Conservation (phyloP, 345 rosid genomes). For the Lepidium aucheri region DNA sequence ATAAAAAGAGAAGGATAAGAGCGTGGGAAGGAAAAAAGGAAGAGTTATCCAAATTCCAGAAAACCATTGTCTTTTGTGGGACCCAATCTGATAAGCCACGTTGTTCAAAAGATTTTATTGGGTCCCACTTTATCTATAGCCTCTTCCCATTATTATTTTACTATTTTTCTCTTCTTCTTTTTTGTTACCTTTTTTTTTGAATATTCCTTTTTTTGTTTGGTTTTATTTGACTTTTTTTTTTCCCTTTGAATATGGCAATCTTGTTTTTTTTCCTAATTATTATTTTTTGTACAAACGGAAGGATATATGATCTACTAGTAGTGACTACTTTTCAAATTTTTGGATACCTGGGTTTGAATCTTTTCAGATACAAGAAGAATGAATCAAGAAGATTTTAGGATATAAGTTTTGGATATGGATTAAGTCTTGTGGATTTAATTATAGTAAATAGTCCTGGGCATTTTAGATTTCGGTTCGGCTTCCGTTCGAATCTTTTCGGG, state of each 20-base stretch:
- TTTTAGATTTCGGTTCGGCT: too few species aligned
- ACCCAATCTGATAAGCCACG: constrained; percentile 28
- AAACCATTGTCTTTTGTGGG: constrained; percentile 16
- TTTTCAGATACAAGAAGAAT: too few species aligned
- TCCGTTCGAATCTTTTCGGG: too few species aligned
- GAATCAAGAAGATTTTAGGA: too few species aligned
- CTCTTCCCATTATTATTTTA: constrained; percentile 8
- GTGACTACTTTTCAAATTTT: too few species aligned
- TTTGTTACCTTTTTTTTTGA: constrained; percentile 6
- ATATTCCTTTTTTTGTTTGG: neutral
- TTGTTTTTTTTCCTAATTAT: neutral
- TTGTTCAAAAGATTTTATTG: constrained; percentile 21
- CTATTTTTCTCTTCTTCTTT: neutral
- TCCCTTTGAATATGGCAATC: neutral
- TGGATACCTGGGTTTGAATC: too few species aligned
- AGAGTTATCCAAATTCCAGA: constrained; percentile 17
- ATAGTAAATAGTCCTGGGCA: too few species aligned
- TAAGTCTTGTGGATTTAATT: too few species aligned
- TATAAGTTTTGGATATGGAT: too few species aligned
- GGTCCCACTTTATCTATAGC: constrained; percentile 30
- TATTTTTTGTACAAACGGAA: too few species aligned
- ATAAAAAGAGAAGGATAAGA: constrained; percentile 22
- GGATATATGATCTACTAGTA: too few species aligned
- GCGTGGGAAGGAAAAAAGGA: neutral
- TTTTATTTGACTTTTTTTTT: neutral